Conservation (phyloP, 116 monocot genomes). For the Trichopus zeylanicus region DNA sequence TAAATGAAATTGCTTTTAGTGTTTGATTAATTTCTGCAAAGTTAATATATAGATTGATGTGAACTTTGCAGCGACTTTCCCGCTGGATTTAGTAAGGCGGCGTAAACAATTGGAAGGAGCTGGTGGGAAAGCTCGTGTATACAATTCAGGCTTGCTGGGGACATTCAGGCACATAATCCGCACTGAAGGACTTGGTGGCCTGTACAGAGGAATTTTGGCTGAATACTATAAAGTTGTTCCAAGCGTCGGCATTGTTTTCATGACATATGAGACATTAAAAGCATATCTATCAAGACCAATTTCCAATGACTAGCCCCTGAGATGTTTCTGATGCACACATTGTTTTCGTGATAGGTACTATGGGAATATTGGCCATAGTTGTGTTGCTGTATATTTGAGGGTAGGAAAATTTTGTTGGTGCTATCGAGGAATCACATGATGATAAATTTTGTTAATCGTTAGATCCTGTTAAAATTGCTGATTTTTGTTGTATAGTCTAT, state of each 20-base stretch:
- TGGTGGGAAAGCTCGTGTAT: slow-evolving; percentile 64
- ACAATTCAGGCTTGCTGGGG: slow-evolving; percentile 64
- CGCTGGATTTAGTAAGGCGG: slow-evolving; percentile 88
- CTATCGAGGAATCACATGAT: slow-evolving; percentile 3
- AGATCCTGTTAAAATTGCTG: too few species aligned
- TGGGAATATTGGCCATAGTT: neutral
- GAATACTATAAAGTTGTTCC: slow-evolving; percentile 96
- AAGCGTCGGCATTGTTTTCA: slow-evolving; percentile 78
- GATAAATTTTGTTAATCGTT: slow-evolving; percentile 32
- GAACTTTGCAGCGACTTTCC: slow-evolving; percentile 67
- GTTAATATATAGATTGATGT: neutral
- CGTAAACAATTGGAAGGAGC: slow-evolving; percentile 94
- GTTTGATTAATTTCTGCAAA: neutral
- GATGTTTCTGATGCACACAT: neutral
- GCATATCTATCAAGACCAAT: slow-evolving; percentile 19
- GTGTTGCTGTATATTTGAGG: neutral
- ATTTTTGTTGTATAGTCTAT: too few species aligned
- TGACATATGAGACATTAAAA: slow-evolving; percentile 85
- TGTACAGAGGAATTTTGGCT: slow-evolving; percentile 91
- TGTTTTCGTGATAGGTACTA: too few species aligned
- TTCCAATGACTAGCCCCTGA: slow-evolving; percentile 5
- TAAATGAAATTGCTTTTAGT: neutral
- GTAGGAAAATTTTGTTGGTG: slow-evolving; percentile 2
- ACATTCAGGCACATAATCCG: slow-evolving; percentile 73
- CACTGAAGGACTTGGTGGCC: slow-evolving; percentile 63